These are phyloP conservation scores for Aspergillus affinis DNA, from an alignment of 495 filamentous ascomycete genomes.

Conservation along the genomic window DNA sequence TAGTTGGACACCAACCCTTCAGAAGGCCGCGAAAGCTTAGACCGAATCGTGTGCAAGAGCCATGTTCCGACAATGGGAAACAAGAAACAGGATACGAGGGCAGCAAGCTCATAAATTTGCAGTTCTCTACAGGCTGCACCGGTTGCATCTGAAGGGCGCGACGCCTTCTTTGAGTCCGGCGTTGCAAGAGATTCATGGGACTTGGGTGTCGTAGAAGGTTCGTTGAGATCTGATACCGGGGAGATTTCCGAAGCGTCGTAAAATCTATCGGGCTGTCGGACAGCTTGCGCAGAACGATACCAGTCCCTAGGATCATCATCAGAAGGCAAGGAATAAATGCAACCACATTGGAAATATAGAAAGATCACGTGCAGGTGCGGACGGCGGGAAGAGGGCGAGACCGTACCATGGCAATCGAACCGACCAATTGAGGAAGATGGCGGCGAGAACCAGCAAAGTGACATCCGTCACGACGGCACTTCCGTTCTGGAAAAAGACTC, in stretches of 20 bases:
- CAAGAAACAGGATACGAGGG: slow-evolving; percentile 74
- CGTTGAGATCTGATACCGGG: slow-evolving; percentile 30
- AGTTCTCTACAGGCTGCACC: slow-evolving; percentile 60
- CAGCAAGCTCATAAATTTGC: slow-evolving; percentile 69
- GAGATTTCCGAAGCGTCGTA: slow-evolving; percentile 42
- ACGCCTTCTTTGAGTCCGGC: slow-evolving; percentile 1
- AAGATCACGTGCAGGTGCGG: too few relatives aligned
- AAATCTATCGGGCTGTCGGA: slow-evolving; percentile 47
- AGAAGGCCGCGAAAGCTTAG: slow-evolving; percentile 74
- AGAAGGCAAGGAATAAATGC: slow-evolving; percentile 6
- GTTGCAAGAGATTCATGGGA: too few relatives aligned
- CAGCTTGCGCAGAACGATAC: slow-evolving; percentile 78
- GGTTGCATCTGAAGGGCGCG: slow-evolving; percentile 13
- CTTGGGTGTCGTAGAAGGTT: slow-evolving; percentile 43
- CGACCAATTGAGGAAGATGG: slow-evolving; percentile 91
- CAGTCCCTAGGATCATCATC: slow-evolving; percentile 62
- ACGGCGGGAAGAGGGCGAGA: slow-evolving; percentile 7
- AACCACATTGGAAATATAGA: background rate
- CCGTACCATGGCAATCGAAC: slow-evolving; percentile 82
- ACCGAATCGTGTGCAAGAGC: slow-evolving; percentile 73
- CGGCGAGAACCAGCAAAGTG: slow-evolving; percentile 72
- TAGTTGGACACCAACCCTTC: slow-evolving; percentile 88
- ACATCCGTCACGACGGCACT: slow-evolving; percentile 80
- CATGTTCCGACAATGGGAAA: slow-evolving; percentile 76
- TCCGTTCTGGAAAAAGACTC: slow-evolving; percentile 82